Conservation (phyloP, 2,329 filamentous ascomycete genomes). For the Drechslerella dactyloides region DNA sequence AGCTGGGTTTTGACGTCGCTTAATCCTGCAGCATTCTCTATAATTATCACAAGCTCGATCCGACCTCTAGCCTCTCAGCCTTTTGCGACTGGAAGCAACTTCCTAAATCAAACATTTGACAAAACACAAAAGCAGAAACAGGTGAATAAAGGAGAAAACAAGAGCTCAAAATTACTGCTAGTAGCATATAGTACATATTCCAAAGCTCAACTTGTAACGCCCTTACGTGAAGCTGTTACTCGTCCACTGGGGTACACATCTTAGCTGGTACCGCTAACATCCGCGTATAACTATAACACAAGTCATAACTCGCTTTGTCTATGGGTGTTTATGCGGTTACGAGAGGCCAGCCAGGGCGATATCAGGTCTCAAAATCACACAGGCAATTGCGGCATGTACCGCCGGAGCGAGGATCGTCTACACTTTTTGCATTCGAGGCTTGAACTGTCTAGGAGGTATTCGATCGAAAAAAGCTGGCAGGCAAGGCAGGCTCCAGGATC, state of each 20-base stretch:
- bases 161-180: too few species aligned
- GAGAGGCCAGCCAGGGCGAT: not conserved
- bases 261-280: too few species aligned
- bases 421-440: conserved; percentile 11
- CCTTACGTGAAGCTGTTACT: conserved; percentile 31
- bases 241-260: too few species aligned
- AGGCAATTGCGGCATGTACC: conserved; percentile 40
- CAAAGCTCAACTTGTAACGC: not conserved
- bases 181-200: too few species aligned
- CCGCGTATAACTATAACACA: too few species aligned
- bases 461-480: not conserved
- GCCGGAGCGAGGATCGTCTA: conserved; percentile 31
- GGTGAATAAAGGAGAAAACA: conserved; percentile 18
- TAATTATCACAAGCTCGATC: conserved; percentile 41
- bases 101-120: conserved; percentile 30
- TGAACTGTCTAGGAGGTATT: too few species aligned
- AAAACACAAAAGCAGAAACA: conserved; percentile 10
- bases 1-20: conserved; percentile 41
- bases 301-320: not conserved
- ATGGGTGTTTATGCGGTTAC: not conserved
- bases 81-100: conserved; percentile 48
- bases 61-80: conserved; percentile 16
- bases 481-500: conserved; percentile 19
- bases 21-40: conserved; percentile 43
- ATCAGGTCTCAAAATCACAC: not conserved